Evolutionary conservation across 768 basidiomycete genomes (phyloP), one percentile per base, ranked within the genome.

Genomic region (Boletus tylopilopsis): DNA sequence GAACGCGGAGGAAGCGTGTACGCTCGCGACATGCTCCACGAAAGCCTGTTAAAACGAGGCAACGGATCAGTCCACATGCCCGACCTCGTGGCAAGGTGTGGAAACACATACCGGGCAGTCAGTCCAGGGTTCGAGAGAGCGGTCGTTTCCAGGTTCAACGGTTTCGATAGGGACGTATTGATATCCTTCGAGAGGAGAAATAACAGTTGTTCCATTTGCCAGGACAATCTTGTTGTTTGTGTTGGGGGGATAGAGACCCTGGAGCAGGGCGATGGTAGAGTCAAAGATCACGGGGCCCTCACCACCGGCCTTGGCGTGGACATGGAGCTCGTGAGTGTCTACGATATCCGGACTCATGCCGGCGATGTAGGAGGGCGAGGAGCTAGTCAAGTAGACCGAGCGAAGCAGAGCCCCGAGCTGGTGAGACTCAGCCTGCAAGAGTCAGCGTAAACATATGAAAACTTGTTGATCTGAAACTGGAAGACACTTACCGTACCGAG

Each of bases 111-210:
- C 79, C 2, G 78, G 77, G 60, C 82, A 84, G 53, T 73, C 67
- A 7, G 79, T 82, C 87, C 87, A 93, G 56, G 84, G 84, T 70
- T 94, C 89, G 53, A 93, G 73, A 21, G 87, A 87, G 60, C 87
- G 82, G 64, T 90, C 87, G 56, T 90, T 88, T 45, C 76, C 78
- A 24, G 90, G 86, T 66, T 90, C 88, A 42, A 93, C 85, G n/a
- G 89, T 90, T 73, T 91, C 85, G 25, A 90, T 87, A 1, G 90
- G 87, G 41, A 94, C 79, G 56, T 93, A 94, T 68, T 92, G 89
- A 67, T 92, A 94, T 3, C 89, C 88, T 15, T 80, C 79, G 9
- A 93, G 77, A 22, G 92, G 90, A 2, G 87, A 81, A 19, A 79
- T 67, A 55, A 94, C 72, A 22, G 74, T 79, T 13, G 82, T 81